Evolutionary conservation across 2,329 filamentous ascomycete genomes (phyloP).

Genomic region (Onygenales sp.): DNA sequence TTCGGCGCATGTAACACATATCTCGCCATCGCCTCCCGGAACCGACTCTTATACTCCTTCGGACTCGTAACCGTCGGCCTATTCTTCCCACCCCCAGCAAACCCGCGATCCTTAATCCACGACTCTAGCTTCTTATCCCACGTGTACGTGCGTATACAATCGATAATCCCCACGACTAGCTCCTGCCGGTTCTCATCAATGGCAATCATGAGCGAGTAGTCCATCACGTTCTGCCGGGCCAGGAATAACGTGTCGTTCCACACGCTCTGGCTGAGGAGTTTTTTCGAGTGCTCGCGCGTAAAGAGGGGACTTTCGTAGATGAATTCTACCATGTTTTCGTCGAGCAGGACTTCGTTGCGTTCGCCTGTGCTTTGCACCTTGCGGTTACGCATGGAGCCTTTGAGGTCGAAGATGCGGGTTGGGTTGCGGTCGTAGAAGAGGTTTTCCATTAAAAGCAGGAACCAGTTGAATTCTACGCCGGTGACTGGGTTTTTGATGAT

Average conservation of each 20-base stretch:
- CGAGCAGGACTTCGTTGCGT: constrained; percentile 88
- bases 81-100: constrained; percentile 67
- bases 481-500: constrained; percentile 92
- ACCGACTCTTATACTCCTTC: constrained; percentile 93
- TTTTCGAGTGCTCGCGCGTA: constrained; percentile 90
- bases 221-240: constrained; percentile 94
- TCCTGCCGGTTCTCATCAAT: constrained; percentile 86
- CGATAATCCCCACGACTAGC: constrained; percentile 93
- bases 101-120: constrained; percentile 96
- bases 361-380: constrained; percentile 94
- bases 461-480: constrained; percentile 87
- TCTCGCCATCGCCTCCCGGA: constrained; percentile 92
- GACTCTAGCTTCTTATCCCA: constrained; percentile 99
- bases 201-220: constrained; percentile 96
- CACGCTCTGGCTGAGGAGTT: constrained; percentile 78
- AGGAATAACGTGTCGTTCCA: constrained; percentile 98
- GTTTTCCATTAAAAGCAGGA: constrained; percentile 93
- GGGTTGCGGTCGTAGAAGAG: constrained; percentile 91
- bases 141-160: constrained; percentile 96
- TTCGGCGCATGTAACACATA: constrained; percentile 49
- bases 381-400: constrained; percentile 96
- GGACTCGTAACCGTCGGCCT: constrained; percentile 93
- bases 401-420: constrained; percentile 87
- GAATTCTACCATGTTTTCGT: constrained; percentile 98
- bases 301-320: constrained; percentile 97